Base-by-base conservation (phyloP, 306 rosid species). In the Pachyrhizus erosus region DNA sequence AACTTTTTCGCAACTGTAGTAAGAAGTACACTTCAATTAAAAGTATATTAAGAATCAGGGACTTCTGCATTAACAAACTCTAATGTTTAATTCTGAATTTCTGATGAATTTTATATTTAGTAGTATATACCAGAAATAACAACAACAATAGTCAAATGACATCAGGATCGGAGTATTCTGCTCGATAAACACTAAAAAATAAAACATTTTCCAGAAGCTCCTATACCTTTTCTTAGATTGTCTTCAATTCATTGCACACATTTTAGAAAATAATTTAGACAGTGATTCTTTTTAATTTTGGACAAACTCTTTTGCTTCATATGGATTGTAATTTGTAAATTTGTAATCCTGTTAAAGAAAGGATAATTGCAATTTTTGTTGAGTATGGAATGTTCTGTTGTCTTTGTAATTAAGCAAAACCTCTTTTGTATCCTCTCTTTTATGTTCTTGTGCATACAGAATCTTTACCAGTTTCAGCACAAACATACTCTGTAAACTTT, bases 51-150 rank as follows among this genome's bases (percentile, higher is more conserved):
- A 83, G 69, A 61, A 70, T 12, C 70, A 33, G 27, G 20, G 26
- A 57, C 75, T 51, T 78, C 0, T 61, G 40, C 40, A 29, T 40
- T 26, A 46, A 66, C 31, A 75, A 75, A 52, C 68, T 17, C 55
- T 26, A 18, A 39, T 48, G 27, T 23, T 51, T 67, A 49, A 69
- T 17, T 54, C 15, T 39, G 20, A 78, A 49, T 54, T 17, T 54
- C 15, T 39, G 20, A 78, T 51, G 11, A 68, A 52, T 17, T 24
- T 80, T 42, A 70, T 31, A 80, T 45, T 14, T 45, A 33, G 73
- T 21, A 70, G 62, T 43, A 27, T 55, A 26, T 27, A 54, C 48
- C 37, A 17, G 34, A 60, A 51, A 71, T 45, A 43, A 60, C 37
- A 48, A 78, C 3, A n/a, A 14, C 37, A 24, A 21, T 45, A 33